Evolutionary conservation across 345 rosid species (phyloP).

Genomic region (Rhizophora apiculata): DNA sequence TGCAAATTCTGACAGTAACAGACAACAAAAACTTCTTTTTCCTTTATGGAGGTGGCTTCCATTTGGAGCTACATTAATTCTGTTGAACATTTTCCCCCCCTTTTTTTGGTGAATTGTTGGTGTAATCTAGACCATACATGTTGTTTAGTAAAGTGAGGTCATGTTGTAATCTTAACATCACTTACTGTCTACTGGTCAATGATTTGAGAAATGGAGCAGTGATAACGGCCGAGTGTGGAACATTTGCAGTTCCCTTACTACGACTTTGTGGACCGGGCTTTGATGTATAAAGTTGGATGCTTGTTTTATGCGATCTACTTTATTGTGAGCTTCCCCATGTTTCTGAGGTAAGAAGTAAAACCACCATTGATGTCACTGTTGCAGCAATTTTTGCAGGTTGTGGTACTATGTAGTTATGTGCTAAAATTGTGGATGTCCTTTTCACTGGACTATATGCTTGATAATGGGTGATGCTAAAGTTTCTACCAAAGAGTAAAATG

Average conservation of each 20-base stretch:
- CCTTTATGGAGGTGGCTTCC: neutral
- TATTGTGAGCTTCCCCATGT: slow-evolving; percentile 98
- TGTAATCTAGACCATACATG: neutral
- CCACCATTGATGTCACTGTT: slow-evolving; percentile 7
- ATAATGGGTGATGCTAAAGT: neutral
- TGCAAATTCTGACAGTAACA: no score
- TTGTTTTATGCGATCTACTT: slow-evolving; percentile 95
- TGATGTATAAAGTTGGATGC: slow-evolving; percentile 94
- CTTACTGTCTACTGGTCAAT: neutral
- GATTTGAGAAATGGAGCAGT: slow-evolving; percentile 1
- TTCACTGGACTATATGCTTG: slow-evolving; percentile 1
- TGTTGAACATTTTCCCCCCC: no score
- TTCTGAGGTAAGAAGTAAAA: slow-evolving; percentile 64
- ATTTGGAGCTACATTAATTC: neutral
- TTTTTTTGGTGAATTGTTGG: neutral
- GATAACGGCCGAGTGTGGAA: slow-evolving; percentile 11
- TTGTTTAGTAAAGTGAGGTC: neutral
- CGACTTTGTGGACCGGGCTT: slow-evolving; percentile 86
- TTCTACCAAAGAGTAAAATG: neutral
- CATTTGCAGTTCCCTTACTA: slow-evolving; percentile 91
- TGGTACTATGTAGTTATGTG: no score
- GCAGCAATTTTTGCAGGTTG: neutral
- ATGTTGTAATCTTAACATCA: neutral
- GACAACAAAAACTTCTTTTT: no score
- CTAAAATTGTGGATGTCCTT: no score